A percentile compares a stretch with the other conserved stretches of the same genome.
These are phyloP conservation scores for Emmonsiellopsis sp. DNA, from an alignment of 2,329 filamentous ascomycete genomes.

Conservation along the genomic window DNA sequence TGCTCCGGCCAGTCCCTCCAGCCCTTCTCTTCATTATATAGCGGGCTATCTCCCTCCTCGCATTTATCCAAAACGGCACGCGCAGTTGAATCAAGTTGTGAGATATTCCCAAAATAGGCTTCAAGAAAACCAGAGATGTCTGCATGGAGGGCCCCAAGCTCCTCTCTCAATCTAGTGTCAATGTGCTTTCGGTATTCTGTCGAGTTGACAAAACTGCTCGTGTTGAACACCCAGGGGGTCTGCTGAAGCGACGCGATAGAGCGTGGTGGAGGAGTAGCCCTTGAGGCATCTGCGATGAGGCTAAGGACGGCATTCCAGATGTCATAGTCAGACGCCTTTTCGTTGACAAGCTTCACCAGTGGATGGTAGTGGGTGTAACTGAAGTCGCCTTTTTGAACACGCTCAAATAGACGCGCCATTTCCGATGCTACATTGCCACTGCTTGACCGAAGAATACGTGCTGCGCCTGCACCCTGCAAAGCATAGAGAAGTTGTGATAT, in stretches of 20 bases:
- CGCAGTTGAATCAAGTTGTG: neutral
- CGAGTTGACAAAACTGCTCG: slow-evolving; percentile 12
- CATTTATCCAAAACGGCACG: neutral
- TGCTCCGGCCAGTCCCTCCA: neutral
- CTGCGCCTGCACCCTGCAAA: too few species aligned
- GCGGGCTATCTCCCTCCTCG: neutral
- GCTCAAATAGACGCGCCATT: too few species aligned
- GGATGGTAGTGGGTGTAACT: too few species aligned
- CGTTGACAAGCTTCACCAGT: too few species aligned
- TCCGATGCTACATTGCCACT: too few species aligned
- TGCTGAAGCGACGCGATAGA: slow-evolving; percentile 5
- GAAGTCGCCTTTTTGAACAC: too few species aligned
- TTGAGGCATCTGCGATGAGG: too few species aligned
- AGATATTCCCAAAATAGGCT: neutral
- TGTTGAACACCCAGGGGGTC: slow-evolving; percentile 12
- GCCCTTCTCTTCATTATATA: neutral
- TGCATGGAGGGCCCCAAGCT: slow-evolving; percentile 9
- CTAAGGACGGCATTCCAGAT: too few species aligned
- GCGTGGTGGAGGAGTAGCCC: too few species aligned
- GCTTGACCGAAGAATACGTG: too few species aligned
- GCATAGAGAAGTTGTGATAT: too few species aligned
- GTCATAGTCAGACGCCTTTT: too few species aligned
- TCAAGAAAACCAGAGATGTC: neutral
- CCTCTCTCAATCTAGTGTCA: slow-evolving; percentile 11
- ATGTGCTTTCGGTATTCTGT: slow-evolving; percentile 13